A percentile compares a stretch with the other conserved stretches of the same genome.
Evolutionary conservation across 1,139 yeast species (phyloP).

Genomic region (Pichia sp.): DNA sequence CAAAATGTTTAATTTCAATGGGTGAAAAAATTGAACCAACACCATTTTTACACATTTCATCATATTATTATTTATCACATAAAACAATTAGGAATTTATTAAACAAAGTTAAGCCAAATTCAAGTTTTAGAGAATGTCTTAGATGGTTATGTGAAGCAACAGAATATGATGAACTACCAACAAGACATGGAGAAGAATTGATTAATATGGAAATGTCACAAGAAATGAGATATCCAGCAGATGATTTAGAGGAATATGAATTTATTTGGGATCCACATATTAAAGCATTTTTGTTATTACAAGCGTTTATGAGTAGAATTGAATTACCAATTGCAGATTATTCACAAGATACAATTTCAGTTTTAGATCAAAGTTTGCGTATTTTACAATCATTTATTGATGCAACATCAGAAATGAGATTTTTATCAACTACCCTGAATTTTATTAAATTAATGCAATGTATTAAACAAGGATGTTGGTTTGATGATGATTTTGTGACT

Average conservation of each 20-base stretch:
- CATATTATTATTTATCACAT: constrained; percentile 91
- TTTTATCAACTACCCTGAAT: constrained; percentile 50
- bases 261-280: constrained; percentile 96
- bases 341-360: constrained; percentile 87
- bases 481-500: constrained; percentile 64
- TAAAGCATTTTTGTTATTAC: constrained; percentile 76
- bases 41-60: constrained; percentile 76
- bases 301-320: constrained; percentile 77
- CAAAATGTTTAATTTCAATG: constrained; percentile 57
- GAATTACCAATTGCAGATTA: constrained; percentile 94
- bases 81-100: constrained; percentile 72
- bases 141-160: constrained; percentile 70
- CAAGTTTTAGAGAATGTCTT: constrained; percentile 64
- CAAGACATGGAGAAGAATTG: constrained; percentile 91
- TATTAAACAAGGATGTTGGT: constrained; percentile 85
- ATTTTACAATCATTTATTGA: constrained; percentile 89
- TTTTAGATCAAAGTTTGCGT: constrained; percentile 90
- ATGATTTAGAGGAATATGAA: constrained; percentile 49
- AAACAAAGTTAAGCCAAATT: constrained; percentile 41
- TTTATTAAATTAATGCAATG: constrained; percentile 75
- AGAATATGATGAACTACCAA: constrained; percentile 89
- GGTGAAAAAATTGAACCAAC: constrained; percentile 59
- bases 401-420: constrained; percentile 81
- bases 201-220: constrained; percentile 87
- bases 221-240: constrained; percentile 70